Evolutionary conservation across 164 flowering plant species (phyloP).

Genomic region (Tetracentron sinense): DNA sequence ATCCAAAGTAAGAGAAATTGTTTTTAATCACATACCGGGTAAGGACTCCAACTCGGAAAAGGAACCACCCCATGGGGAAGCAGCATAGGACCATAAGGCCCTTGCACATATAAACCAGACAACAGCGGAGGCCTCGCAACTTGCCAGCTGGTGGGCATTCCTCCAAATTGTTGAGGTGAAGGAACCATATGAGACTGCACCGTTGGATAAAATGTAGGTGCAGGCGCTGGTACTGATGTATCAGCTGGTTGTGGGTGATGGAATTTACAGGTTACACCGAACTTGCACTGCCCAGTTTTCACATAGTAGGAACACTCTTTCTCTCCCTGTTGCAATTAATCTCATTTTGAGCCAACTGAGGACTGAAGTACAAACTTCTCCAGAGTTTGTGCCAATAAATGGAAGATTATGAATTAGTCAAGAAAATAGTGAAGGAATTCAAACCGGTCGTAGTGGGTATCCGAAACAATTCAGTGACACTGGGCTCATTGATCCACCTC

Average conservation of each 20-base stretch:
- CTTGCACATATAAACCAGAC: conserved; percentile 67
- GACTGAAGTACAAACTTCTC: background rate
- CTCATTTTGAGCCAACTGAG: background rate
- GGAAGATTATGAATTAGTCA: background rate
- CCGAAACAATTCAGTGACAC: conserved; percentile 66
- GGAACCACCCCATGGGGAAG: conserved; percentile 68
- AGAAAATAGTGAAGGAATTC: conserved; percentile 19
- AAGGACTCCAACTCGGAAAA: conserved; percentile 68
- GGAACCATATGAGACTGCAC: conserved; percentile 58
- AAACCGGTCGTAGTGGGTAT: conserved; percentile 86
- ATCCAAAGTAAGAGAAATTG: background rate
- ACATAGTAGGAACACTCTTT: conserved; percentile 86
- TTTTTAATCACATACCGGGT: conserved; percentile 45
- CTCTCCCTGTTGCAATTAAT: conserved; percentile 59
- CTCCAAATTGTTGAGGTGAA: conserved; percentile 65
- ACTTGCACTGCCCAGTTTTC: conserved; percentile 91
- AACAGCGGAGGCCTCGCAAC: conserved; percentile 64
- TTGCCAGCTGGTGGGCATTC: conserved; percentile 51
- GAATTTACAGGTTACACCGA: conserved; percentile 88
- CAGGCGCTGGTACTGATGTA: conserved; percentile 38
- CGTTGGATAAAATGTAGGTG: conserved; percentile 46
- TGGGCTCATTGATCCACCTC: conserved; percentile 45
- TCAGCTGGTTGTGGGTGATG: conserved; percentile 80
- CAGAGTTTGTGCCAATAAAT: background rate
- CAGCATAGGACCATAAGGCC: conserved; percentile 68